A percentile compares a stretch with the other conserved stretches of the same genome.
These are phyloP conservation scores for Brettanomyces naardenensis DNA, from an alignment of 805 yeast species.

Conservation along the genomic window DNA sequence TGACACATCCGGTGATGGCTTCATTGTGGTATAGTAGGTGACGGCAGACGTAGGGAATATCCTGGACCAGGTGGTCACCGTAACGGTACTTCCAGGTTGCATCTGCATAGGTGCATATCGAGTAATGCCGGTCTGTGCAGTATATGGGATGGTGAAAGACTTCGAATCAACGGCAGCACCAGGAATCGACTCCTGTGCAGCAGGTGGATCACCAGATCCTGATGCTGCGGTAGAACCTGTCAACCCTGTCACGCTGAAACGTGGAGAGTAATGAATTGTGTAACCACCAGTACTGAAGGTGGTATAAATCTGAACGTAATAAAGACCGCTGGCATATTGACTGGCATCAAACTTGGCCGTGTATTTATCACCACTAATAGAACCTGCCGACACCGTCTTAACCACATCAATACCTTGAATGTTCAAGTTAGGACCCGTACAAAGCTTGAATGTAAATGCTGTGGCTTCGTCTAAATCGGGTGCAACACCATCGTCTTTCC, in stretches of 20 bases:
- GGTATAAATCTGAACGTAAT: slow-evolving; percentile 64
- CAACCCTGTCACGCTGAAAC: slow-evolving; percentile 67
- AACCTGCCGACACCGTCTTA: slow-evolving; percentile 22
- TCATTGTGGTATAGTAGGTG: slow-evolving; percentile 45
- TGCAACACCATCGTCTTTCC: slow-evolving; percentile 47
- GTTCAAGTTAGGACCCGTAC: slow-evolving; percentile 56
- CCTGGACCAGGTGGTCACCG: slow-evolving; percentile 59
- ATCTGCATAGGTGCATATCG: slow-evolving; percentile 90
- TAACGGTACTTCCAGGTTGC: slow-evolving; percentile 71
- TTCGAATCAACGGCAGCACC: slow-evolving; percentile 27
- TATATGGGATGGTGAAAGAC: slow-evolving; percentile 65
- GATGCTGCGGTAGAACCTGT: slow-evolving; percentile 50
- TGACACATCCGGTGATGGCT: slow-evolving; percentile 32
- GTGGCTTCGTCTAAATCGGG: slow-evolving; percentile 39
- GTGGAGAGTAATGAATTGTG: slow-evolving; percentile 58
- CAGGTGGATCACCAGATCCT: slow-evolving; percentile 41
- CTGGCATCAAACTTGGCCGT: slow-evolving; percentile 35
- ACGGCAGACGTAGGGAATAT: slow-evolving; percentile 62
- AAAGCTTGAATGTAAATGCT: slow-evolving; percentile 45
- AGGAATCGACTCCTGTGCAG: slow-evolving; percentile 28
- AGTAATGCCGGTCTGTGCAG: slow-evolving; percentile 67
- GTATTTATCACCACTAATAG: slow-evolving; percentile 29
- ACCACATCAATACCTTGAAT: slow-evolving; percentile 34
- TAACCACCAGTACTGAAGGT: slow-evolving; percentile 32
- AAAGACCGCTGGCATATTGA: slow-evolving; percentile 56